Evolutionary conservation across 495 filamentous ascomycete species (phyloP).

Genomic region (Polyplosphaeria fusca): DNA sequence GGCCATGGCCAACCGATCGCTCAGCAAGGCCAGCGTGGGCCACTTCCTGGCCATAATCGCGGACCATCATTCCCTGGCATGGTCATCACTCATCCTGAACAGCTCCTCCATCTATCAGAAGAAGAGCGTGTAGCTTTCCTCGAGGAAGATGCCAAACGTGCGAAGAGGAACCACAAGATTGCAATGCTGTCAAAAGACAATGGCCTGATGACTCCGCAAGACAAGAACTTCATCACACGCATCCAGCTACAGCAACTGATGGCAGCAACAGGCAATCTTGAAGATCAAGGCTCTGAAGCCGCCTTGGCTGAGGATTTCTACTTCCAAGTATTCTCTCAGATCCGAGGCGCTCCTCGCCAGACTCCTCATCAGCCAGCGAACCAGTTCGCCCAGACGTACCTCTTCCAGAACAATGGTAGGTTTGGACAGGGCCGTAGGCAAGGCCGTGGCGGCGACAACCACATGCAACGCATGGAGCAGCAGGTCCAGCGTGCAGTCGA

Average conservation of each 20-base stretch:
- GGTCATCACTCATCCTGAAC: slow-evolving; percentile 65
- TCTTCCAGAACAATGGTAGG: slow-evolving; percentile 85
- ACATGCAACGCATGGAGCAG: slow-evolving; percentile 98
- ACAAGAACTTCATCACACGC: slow-evolving; percentile 98
- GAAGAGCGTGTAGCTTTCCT: slow-evolving; percentile 74
- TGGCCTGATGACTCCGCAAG: slow-evolving; percentile 96
- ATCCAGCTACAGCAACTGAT: slow-evolving; percentile 97
- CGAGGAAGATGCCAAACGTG: slow-evolving; percentile 86
- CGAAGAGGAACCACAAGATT: slow-evolving; percentile 98
- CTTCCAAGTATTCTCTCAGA: slow-evolving; percentile 93
- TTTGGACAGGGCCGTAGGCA: slow-evolving; percentile 64
- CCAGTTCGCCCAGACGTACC: slow-evolving; percentile 96
- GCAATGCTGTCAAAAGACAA: slow-evolving; percentile 89
- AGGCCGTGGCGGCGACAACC: slow-evolving; percentile 79
- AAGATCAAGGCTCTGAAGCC: slow-evolving; percentile 73
- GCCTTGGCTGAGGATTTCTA: slow-evolving; percentile 92
- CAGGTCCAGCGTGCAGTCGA: slow-evolving; percentile 97
- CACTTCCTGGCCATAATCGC: slow-evolving; percentile 34
- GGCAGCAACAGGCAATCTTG: slow-evolving; percentile 80
- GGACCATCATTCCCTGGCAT: slow-evolving; percentile 45
- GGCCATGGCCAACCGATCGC: slow-evolving; percentile 37
- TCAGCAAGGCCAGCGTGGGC: slow-evolving; percentile 36
- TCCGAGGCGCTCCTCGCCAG: slow-evolving; percentile 80
- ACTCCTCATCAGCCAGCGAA: slow-evolving; percentile 87
- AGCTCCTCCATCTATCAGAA: slow-evolving; percentile 73